phyloP scores from a whole-genome alignment of 2,329 filamentous ascomycete genomes.

The Hymenoscyphus albidus region DNA sequence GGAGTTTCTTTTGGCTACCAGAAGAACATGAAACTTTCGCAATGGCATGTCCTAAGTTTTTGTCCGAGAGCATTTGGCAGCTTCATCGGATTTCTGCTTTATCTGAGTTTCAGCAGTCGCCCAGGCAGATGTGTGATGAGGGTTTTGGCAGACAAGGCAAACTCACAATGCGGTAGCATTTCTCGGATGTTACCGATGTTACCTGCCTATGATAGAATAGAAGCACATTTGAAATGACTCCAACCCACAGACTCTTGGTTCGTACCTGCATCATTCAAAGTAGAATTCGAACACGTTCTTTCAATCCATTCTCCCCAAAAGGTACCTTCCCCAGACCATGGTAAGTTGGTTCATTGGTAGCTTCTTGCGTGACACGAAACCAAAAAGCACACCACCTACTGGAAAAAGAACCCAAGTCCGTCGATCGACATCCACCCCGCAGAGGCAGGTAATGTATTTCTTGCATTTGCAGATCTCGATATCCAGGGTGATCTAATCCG shows the following conservation, averaged over 20 bases:
- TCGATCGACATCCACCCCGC: neutral
- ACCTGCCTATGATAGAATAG: neutral
- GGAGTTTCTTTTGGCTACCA: too few species aligned
- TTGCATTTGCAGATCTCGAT: conserved; percentile 4
- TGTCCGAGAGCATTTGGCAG: neutral
- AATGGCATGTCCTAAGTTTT: neutral
- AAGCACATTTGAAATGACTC: neutral
- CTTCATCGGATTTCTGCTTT: neutral
- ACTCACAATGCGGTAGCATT: neutral
- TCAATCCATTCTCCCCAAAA: neutral
- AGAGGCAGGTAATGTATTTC: neutral
- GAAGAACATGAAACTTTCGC: too few species aligned
- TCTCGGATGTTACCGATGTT: neutral
- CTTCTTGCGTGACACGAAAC: neutral
- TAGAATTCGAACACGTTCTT: neutral
- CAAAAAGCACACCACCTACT: neutral
- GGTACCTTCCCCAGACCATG: neutral
- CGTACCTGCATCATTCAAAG: neutral
- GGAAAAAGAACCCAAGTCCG: neutral
- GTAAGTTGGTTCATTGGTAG: neutral
- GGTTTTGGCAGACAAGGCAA: neutral
- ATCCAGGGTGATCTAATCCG: neutral
- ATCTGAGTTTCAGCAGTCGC: too few species aligned
- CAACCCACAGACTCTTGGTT: neutral
- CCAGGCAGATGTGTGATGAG: neutral